phyloP scores from a whole-genome alignment of 2,329 filamentous ascomycete species.

The Botrytis deweyae region DNA sequence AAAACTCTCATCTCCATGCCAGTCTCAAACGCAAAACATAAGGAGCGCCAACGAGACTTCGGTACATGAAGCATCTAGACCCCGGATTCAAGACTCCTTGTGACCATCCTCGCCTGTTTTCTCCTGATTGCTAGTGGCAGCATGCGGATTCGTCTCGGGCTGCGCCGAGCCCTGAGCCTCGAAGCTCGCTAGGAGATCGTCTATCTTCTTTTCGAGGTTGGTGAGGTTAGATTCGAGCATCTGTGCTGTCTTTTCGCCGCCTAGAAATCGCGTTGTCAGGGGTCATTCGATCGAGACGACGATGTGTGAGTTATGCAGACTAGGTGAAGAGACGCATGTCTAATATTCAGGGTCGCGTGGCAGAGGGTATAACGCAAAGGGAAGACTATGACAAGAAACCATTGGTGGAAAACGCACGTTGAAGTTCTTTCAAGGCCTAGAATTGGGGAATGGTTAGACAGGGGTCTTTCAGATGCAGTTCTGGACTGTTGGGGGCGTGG shows the following conservation, averaged over 20 bases:
- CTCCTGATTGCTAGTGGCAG: background rate
- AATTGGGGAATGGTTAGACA: slow-evolving; percentile 14
- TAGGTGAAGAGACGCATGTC: background rate
- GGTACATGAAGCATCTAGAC: background rate
- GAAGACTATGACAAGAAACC: background rate
- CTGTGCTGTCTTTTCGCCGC: slow-evolving; percentile 54
- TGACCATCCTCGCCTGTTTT: background rate
- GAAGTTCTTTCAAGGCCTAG: slow-evolving; percentile 22
- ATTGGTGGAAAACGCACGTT: slow-evolving; percentile 15
- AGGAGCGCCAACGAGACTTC: background rate
- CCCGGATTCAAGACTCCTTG: background rate
- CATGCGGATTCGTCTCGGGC: background rate
- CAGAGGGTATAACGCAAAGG: background rate
- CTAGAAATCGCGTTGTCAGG: slow-evolving; percentile 21
- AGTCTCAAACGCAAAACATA: background rate
- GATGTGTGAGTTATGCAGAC: background rate
- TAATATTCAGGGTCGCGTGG: background rate
- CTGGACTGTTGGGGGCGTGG: background rate
- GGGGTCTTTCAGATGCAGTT: slow-evolving; percentile 3
- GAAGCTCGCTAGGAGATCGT: slow-evolving; percentile 52
- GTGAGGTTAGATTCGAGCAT: slow-evolving; percentile 54
- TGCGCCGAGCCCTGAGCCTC: slow-evolving; percentile 38
- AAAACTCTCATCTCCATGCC: background rate
- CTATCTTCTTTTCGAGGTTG: slow-evolving; percentile 55
- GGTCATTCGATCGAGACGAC: background rate